Conservation (phyloP, 768 basidiomycete genomes). For the Tubosaeta brunneosetosa region DNA sequence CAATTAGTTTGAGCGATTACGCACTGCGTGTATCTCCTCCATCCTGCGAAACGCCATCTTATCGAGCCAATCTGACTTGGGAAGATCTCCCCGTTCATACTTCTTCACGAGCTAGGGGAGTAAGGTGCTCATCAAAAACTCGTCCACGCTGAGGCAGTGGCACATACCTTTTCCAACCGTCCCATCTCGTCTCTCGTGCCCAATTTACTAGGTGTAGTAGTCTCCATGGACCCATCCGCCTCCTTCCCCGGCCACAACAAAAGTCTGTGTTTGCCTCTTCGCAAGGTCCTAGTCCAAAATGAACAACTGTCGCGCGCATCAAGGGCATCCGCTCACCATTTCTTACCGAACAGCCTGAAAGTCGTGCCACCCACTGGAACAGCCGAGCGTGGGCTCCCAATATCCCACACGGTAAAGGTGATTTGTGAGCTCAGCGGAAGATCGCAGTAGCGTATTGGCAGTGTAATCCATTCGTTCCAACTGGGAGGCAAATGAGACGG, state of each 20-base stretch:
- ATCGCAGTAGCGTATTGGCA: conserved; percentile 92
- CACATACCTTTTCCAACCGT: conserved; percentile 76
- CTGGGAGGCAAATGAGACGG: conserved; percentile 34
- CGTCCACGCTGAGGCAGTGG: background rate
- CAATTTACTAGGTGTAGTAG: conserved; percentile 84
- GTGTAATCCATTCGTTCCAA: conserved; percentile 94
- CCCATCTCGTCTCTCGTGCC: conserved; percentile 89
- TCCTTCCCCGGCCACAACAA: conserved; percentile 78
- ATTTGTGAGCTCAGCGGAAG: conserved; percentile 86
- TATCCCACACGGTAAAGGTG: conserved; percentile 95
- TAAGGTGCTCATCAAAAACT: background rate
- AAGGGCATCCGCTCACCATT: conserved; percentile 51
- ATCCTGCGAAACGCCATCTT: conserved; percentile 90
- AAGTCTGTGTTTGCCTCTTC: conserved; percentile 87
- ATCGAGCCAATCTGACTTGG: conserved; percentile 95
- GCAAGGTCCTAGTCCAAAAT: conserved; percentile 58
- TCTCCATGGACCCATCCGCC: conserved; percentile 80
- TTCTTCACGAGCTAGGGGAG: conserved; percentile 77
- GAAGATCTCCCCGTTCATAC: conserved; percentile 89
- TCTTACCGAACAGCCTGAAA: conserved; percentile 87
- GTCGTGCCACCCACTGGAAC: conserved; percentile 89
- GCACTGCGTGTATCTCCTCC: conserved; percentile 88
- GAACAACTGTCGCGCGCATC: background rate
- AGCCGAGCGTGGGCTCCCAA: conserved; percentile 74
- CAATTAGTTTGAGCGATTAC: conserved; percentile 19